Conservation (phyloP, 73 alveolate genomes). For the Diophrys sp. region DNA sequence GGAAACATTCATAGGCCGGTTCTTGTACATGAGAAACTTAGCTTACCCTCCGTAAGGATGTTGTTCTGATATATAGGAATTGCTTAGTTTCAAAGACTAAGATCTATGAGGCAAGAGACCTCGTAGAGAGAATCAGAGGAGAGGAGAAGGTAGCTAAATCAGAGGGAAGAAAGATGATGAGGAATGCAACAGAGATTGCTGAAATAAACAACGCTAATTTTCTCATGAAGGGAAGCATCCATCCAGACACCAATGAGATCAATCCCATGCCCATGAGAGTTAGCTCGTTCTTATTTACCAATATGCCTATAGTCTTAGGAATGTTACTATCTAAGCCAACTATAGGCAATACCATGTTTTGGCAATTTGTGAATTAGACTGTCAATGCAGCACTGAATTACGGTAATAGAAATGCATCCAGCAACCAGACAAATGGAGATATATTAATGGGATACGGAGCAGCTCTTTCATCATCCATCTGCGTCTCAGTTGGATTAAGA, state of each 20-base stretch:
- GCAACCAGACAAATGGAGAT: conserved; percentile 22
- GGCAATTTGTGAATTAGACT: conserved; percentile 69
- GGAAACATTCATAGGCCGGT: not conserved
- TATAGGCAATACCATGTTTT: conserved; percentile 39
- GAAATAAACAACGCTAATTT: conserved; percentile 34
- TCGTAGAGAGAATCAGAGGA: not conserved
- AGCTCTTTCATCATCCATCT: conserved; percentile 54
- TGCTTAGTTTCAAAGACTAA: not conserved
- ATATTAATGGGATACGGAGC: conserved; percentile 35
- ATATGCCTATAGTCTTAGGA: conserved; percentile 64
- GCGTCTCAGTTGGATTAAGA: conserved; percentile 36
- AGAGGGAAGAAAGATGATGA: not conserved
- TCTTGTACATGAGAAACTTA: not conserved
- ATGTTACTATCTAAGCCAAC: conserved; percentile 63
- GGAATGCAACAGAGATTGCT: conserved; percentile 9
- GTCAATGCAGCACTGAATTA: conserved; percentile 67
- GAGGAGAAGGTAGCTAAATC: not conserved
- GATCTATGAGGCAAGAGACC: not conserved
- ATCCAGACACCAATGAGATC: conserved; percentile 67
- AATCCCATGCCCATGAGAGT: conserved; percentile 49
- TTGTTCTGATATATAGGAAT: too few relatives aligned
- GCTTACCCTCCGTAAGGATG: not conserved
- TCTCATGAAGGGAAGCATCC: conserved; percentile 43
- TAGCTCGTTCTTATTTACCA: conserved; percentile 60
- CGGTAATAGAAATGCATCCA: conserved; percentile 61